A percentile compares a stretch with the other conserved stretches of the same genome.
These are phyloP conservation scores for Flaveria ramosissima DNA, from an alignment of 129 eudicot genomes.

Conservation along the genomic window DNA sequence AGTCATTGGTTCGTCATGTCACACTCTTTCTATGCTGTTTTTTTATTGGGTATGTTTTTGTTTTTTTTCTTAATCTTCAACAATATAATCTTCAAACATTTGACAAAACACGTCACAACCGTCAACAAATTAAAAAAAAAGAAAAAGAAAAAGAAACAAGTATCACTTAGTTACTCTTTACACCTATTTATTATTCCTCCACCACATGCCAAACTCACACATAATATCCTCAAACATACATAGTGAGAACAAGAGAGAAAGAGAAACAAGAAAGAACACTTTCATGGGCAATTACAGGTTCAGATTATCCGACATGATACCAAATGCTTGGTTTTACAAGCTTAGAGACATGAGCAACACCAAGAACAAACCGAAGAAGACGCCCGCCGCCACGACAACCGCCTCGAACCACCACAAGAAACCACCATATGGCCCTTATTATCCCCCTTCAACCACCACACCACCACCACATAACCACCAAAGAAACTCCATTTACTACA, in stretches of 20 bases:
- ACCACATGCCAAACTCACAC: conserved; percentile 26
- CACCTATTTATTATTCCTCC: conserved; percentile 39
- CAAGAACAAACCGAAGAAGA: conserved; percentile 25
- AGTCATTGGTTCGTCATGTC: too few relatives aligned
- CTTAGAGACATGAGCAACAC: conserved; percentile 68
- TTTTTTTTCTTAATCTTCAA: too few relatives aligned
- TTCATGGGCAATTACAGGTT: conserved; percentile 76
- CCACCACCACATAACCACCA: conserved; percentile 32
- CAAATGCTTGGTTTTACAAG: conserved; percentile 90
- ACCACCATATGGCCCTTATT: conserved; percentile 19
- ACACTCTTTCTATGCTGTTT: too few relatives aligned
- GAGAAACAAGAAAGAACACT: neutral
- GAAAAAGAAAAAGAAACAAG: neutral
- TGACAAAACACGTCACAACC: too few relatives aligned
- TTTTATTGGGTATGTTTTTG: too few relatives aligned
- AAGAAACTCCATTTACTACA: conserved; percentile 46
- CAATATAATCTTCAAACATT: too few relatives aligned
- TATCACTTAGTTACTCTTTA: conserved; percentile 21
- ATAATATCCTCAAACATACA: neutral
- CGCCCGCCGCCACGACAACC: conserved; percentile 18
- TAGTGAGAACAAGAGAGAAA: conserved; percentile 10
- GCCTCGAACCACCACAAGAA: conserved; percentile 32
- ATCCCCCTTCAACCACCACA: conserved; percentile 35
- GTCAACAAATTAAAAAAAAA: neutral
- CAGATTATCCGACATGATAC: conserved; percentile 71